Conservation (phyloP, 2,329 filamentous ascomycete genomes). For the Alternaria sp. region DNA sequence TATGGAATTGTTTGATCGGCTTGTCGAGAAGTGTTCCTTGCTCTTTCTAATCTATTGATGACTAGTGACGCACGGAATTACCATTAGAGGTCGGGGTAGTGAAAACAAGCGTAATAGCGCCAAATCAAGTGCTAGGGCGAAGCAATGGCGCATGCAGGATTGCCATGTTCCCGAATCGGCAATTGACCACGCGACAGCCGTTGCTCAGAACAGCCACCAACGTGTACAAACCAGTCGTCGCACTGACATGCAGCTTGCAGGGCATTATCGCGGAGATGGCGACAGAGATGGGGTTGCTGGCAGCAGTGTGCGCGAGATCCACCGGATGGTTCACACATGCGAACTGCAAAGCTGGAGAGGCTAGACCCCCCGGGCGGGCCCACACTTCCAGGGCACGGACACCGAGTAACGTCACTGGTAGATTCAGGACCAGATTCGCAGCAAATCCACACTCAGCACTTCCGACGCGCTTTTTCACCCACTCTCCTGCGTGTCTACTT, state of each 20-base stretch:
- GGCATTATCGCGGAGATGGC: neutral
- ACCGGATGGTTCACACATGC: constrained; percentile 5
- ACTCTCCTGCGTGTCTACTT: constrained; percentile 1
- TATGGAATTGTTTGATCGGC: neutral
- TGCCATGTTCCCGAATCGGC: constrained; percentile 3
- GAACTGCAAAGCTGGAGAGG: constrained; percentile 8
- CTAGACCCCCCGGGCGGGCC: neutral
- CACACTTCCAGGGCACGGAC: constrained; percentile 2
- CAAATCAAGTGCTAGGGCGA: constrained; percentile 4
- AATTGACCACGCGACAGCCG: constrained; percentile 14
- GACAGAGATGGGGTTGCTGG: neutral
- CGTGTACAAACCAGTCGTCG: neutral
- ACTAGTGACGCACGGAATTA: neutral
- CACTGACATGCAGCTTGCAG: neutral
- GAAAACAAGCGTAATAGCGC: neutral
- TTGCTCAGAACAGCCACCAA: neutral
- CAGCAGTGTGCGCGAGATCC: neutral
- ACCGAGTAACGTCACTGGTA: constrained; percentile 12
- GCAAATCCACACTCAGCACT: constrained; percentile 1
- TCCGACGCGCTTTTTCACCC: neutral
- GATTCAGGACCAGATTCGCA: constrained; percentile 1
- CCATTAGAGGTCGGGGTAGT: neutral
- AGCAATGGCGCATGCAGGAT: neutral
- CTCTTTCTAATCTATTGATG: neutral
- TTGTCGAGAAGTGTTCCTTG: neutral